Evolutionary conservation across 2,329 filamentous ascomycete genomes (phyloP), one percentile per base, ranked within the genome.

Genomic region (Aspergillus fumigatus): DNA sequence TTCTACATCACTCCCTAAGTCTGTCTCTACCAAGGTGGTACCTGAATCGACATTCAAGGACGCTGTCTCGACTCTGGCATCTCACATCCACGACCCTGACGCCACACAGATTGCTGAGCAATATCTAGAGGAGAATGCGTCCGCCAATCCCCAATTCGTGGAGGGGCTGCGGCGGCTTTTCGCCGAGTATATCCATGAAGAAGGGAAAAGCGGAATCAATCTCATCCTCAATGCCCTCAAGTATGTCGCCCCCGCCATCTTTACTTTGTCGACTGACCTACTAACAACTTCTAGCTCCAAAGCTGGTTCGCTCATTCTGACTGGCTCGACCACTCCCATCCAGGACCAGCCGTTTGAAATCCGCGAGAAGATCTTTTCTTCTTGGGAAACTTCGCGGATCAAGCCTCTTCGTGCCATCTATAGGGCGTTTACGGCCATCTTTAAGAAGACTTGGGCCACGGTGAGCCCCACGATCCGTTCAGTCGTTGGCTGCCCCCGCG

Each of bases 271-370:
- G 17, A 47, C 10, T 55, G 35, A 35, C 47, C 50, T 47, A 52
- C 17, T 3, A 14, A 47, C 23, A 14, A 17, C 25, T 3, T 45
- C 41, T 57, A 83, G 80, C 64, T 81, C 81, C 11, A 80, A 80
- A 48, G 73, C 80, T 29, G 82, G 83, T 26, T 82, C 83, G 1
- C 68, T 85, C 10, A 66, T 84, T 7, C 67, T 86, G 50, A 87
- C 84, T 2, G 84, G 84, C 11, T 82, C 80, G 41, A 73, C 77
- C 3, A 81, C 79, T 1, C 79, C 81, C 2, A 76, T 87, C 48
- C 77, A 82, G 51, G 71, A 77, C 45, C 82, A 86, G 56, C 77
- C 83, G 0, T 66, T 83, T 8, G 73, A 78, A 26, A 72, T 80
- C n/a, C 80, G 84, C 6, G 79, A 85, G 62, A 70, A 73, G 50